phyloP scores from a whole-genome alignment of 306 rosid genomes.

The Castanea mollissima region DNA sequence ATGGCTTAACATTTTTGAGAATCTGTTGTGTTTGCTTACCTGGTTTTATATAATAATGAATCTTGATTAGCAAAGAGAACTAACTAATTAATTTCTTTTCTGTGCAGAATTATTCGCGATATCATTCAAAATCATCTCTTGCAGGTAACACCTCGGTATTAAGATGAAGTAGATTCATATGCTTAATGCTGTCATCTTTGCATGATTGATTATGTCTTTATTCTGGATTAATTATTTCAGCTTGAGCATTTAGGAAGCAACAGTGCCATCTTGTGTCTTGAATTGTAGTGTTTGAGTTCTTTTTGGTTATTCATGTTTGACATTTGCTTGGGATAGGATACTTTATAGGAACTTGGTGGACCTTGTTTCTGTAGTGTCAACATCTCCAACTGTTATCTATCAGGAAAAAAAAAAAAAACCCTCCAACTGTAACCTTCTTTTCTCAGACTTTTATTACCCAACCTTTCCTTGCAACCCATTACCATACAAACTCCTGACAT shows the following conservation, averaged over 20 bases:
- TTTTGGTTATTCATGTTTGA: slow-evolving; percentile 5
- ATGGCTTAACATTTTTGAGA: not conserved
- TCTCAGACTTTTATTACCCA: slow-evolving; percentile 2
- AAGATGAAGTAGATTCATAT: slow-evolving; percentile 18
- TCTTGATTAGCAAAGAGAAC: not conserved
- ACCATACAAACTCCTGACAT: not conserved
- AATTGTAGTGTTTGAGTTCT: slow-evolving; percentile 10
- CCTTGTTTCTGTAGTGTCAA: not conserved
- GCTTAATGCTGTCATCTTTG: not conserved
- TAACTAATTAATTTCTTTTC: slow-evolving; percentile 17
- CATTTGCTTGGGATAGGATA: slow-evolving; percentile 16
- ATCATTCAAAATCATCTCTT: slow-evolving; percentile 94
- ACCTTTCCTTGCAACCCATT: not conserved
- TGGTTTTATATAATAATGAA: slow-evolving; percentile 13
- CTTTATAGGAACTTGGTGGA: slow-evolving; percentile 18
- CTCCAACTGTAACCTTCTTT: slow-evolving; percentile 9
- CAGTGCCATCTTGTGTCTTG: not conserved
- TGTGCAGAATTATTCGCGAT: slow-evolving; percentile 88
- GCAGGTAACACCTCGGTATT: slow-evolving; percentile 60
- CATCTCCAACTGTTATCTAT: not conserved
- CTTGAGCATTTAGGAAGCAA: not conserved
- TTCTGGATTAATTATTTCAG: slow-evolving; percentile 9
- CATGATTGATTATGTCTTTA: not conserved
- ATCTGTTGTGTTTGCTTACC: slow-evolving; percentile 5
- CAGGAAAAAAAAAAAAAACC: too few species aligned